These are phyloP conservation scores for Podaxis mareebaensis DNA, from an alignment of 768 basidiomycete species.

Conservation along the genomic window DNA sequence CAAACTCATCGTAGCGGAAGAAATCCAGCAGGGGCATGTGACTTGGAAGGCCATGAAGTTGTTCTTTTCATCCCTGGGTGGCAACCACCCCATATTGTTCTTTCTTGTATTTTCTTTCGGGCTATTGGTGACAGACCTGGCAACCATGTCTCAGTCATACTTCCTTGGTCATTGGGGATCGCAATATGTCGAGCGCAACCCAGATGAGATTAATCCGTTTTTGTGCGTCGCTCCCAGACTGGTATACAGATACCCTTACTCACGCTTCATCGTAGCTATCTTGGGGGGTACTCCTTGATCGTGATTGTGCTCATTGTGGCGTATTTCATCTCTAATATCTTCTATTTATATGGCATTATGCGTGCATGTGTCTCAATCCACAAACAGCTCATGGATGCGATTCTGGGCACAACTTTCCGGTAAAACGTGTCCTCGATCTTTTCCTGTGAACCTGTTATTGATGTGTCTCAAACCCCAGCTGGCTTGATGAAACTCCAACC, in stretches of 20 bases:
- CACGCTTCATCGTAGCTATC: constrained; percentile 39
- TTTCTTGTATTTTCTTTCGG: constrained; percentile 27
- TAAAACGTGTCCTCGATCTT: constrained; percentile 21
- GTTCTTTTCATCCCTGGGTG: constrained; percentile 34
- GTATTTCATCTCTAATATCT: constrained; percentile 33
- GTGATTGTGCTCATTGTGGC: constrained; percentile 19
- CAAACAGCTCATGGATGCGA: constrained; percentile 45
- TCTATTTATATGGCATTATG: constrained; percentile 48
- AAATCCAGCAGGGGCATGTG: constrained; percentile 57
- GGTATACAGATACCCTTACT: constrained; percentile 23
- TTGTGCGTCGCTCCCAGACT: constrained; percentile 35
- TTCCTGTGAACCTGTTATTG: not conserved
- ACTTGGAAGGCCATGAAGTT: constrained; percentile 46
- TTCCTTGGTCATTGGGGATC: constrained; percentile 47
- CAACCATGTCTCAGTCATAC: constrained; percentile 34
- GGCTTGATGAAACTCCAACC: constrained; percentile 45
- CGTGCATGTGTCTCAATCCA: constrained; percentile 60
- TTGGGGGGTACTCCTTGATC: constrained; percentile 27
- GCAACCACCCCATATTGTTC: constrained; percentile 31
- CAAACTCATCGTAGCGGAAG: constrained; percentile 60
- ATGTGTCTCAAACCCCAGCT: constrained; percentile 34
- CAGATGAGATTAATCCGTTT: constrained; percentile 26
- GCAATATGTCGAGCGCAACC: constrained; percentile 30
- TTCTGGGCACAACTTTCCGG: constrained; percentile 64
- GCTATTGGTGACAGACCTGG: constrained; percentile 24